phyloP scores from a whole-genome alignment of 1,139 yeast species.

The Kodamaea fungicola region DNA sequence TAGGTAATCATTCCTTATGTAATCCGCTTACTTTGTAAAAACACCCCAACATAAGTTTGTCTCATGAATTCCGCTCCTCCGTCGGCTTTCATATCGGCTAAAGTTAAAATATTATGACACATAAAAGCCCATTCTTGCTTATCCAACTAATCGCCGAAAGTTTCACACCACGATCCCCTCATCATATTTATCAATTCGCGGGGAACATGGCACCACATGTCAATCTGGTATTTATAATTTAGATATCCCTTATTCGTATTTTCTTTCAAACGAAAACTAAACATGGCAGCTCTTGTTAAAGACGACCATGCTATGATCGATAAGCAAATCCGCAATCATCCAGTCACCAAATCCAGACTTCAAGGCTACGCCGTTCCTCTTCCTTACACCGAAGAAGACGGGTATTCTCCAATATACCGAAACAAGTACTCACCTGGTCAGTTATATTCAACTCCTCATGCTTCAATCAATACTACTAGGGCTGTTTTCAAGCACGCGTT shows the following conservation, averaged over 20 bases:
- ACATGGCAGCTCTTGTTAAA: conserved; percentile 3
- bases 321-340: not conserved
- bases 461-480: conserved; percentile 47
- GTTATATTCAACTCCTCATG: conserved; percentile 45
- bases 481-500: conserved; percentile 45
- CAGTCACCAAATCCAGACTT: conserved; percentile 1
- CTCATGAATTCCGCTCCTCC: too few relatives aligned
- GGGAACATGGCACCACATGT: not conserved
- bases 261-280: not conserved
- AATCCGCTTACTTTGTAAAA: too few relatives aligned
- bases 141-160: too few relatives aligned
- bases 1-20: too few relatives aligned
- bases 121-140: too few relatives aligned
- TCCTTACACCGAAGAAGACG: conserved; percentile 44
- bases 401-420: conserved; percentile 55
- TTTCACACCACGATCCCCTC: too few relatives aligned
- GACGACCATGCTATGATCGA: conserved; percentile 4
- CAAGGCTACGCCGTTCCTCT: conserved; percentile 28
- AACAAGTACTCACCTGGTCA: conserved; percentile 35
- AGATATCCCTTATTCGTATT: not conserved
- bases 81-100: too few relatives aligned
- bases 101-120: too few relatives aligned
- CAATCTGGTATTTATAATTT: not conserved
- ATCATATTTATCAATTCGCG: too few relatives aligned
- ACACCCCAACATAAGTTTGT: too few relatives aligned